Conservation (phyloP, 495 filamentous ascomycete species). For the Talaromyces thailandensis region DNA sequence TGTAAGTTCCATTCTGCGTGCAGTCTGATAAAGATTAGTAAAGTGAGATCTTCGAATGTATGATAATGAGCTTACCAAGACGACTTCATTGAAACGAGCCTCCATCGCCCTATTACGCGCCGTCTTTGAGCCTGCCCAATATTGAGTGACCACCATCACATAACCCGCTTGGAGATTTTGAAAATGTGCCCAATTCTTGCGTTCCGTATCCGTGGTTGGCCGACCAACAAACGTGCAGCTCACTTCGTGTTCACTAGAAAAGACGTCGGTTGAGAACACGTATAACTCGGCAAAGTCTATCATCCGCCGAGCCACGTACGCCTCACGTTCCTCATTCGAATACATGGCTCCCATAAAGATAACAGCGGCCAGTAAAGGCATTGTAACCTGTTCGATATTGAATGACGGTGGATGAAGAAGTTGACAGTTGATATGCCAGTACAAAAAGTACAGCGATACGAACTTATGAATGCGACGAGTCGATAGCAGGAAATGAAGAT, state of each 20-base stretch:
- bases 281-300: constrained; percentile 40
- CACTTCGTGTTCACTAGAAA: constrained; percentile 34
- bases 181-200: constrained; percentile 28
- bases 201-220: constrained; percentile 14
- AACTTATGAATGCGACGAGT: constrained; percentile 35
- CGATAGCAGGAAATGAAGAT: constrained; percentile 30
- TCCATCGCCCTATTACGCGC: constrained; percentile 37
- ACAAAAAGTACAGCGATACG: constrained; percentile 31
- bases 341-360: constrained; percentile 43
- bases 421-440: constrained; percentile 38
- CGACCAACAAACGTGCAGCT: constrained; percentile 17
- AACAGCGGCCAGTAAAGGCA: constrained; percentile 30
- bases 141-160: constrained; percentile 32
- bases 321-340: constrained; percentile 28
- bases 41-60: too few species aligned
- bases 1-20: constrained; percentile 27
- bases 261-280: constrained; percentile 33
- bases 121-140: constrained; percentile 34
- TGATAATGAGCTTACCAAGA: constrained; percentile 21
- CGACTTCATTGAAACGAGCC: constrained; percentile 32
- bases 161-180: constrained; percentile 37
- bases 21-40: constrained; percentile 16
- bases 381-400: constrained; percentile 23
- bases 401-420: constrained; percentile 34
- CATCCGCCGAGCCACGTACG: constrained; percentile 26